phyloP scores from a whole-genome alignment of 2,329 filamentous ascomycete species.

The Geosmithia flava region DNA sequence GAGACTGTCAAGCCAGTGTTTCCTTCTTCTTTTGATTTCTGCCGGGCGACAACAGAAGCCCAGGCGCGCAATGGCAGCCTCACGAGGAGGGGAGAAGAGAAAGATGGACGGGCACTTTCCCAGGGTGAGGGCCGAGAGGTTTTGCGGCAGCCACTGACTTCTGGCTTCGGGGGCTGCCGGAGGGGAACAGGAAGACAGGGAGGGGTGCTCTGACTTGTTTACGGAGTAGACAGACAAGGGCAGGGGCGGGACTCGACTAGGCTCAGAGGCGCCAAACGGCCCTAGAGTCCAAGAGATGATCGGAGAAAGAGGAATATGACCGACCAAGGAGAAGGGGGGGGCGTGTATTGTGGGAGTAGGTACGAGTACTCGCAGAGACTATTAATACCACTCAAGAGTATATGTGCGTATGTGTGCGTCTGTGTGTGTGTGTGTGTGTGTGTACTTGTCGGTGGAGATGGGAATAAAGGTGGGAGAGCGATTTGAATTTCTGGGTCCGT shows the following conservation, averaged over 20 bases:
- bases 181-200: neutral
- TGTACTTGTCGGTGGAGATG: neutral
- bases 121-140: neutral
- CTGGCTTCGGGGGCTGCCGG: neutral
- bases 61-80: conserved; percentile 5
- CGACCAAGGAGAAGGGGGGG: neutral
- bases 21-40: neutral
- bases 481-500: neutral
- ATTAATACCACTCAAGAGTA: too few species aligned
- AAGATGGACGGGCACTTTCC: neutral
- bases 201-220: neutral
- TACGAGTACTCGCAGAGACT: too few species aligned
- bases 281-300: neutral
- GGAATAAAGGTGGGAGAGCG: neutral
- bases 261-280: neutral
- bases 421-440: neutral
- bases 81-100: conserved; percentile 1
- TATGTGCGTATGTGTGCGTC: too few species aligned
- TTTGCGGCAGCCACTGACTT: neutral
- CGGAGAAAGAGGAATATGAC: neutral
- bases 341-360: neutral
- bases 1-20: neutral
- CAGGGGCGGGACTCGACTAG: neutral
- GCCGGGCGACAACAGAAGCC: conserved; percentile 1
- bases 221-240: neutral